These are phyloP conservation scores for Hymenoscyphus scutula DNA, from an alignment of 2,329 filamentous ascomycete species.

Conservation along the genomic window DNA sequence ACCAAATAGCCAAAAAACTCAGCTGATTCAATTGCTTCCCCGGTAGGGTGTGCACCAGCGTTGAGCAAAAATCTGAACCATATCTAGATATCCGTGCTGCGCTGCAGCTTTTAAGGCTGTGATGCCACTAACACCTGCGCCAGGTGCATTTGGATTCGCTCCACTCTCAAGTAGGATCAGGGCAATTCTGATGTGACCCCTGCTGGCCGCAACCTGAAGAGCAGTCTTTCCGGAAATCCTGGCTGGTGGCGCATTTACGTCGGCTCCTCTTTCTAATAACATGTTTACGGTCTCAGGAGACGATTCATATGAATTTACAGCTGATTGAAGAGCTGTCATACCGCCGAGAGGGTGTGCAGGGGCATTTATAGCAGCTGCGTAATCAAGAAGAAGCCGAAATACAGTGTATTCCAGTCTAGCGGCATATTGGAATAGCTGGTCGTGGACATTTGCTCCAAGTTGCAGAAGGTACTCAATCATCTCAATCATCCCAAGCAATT, in stretches of 20 bases:
- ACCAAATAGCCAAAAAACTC: not conserved
- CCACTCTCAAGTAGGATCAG: slow-evolving; percentile 10
- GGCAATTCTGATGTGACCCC: slow-evolving; percentile 12
- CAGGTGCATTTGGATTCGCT: slow-evolving; percentile 14
- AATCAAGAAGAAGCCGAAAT: not conserved
- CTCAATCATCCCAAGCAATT: not conserved
- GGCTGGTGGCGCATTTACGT: slow-evolving; percentile 7
- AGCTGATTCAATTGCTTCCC: not conserved
- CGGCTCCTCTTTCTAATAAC: not conserved
- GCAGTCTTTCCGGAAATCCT: not conserved
- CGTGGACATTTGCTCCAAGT: not conserved
- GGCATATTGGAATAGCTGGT: not conserved
- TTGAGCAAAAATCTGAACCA: slow-evolving; percentile 27
- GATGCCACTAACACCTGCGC: slow-evolving; percentile 10
- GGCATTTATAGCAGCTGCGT: not conserved
- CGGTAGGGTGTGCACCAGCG: not conserved
- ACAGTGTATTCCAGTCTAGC: not conserved
- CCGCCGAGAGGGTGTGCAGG: not conserved
- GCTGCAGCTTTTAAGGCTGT: slow-evolving; percentile 16
- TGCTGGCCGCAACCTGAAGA: slow-evolving; percentile 12
- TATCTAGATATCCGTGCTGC: slow-evolving; percentile 13
- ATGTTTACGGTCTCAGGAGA: not conserved
- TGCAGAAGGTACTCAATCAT: not conserved
- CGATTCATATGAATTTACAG: not conserved
- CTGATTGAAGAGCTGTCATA: not conserved